A percentile compares a stretch with the other conserved stretches of the same genome.
Conservation (phyloP, 176 grass and related monocot genomes). For the Ensete ventricosum region DNA sequence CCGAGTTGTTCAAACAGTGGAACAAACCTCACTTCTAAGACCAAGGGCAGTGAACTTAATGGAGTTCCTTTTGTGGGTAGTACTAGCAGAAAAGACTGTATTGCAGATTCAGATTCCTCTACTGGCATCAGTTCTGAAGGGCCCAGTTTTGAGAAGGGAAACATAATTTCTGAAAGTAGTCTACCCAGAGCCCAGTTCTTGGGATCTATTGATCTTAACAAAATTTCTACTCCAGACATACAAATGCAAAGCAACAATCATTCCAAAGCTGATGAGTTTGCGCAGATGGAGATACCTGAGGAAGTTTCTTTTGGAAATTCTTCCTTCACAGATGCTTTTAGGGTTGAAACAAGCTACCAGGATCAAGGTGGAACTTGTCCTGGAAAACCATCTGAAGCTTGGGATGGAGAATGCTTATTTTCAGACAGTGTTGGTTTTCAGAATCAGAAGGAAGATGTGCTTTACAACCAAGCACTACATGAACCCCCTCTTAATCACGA, state of each 20-base stretch:
- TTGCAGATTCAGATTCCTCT: background rate
- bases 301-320: constrained; percentile 11
- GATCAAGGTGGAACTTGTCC: background rate
- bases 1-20: constrained; percentile 11
- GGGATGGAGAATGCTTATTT: background rate
- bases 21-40: constrained; percentile 27
- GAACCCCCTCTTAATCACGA: constrained; percentile 2
- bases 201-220: constrained; percentile 3
- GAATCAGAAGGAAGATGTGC: background rate
- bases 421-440: background rate
- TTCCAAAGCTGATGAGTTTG: background rate
- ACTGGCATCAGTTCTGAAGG: constrained; percentile 5
- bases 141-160: constrained; percentile 7
- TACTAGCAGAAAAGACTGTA: background rate
- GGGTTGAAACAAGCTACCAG: background rate
- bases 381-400: constrained; percentile 1
- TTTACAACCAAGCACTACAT: background rate
- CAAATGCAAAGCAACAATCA: constrained; percentile 24
- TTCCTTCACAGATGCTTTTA: background rate
- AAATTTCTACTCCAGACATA: constrained; percentile 21
- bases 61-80: constrained; percentile 10
- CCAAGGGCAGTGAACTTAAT: constrained; percentile 23
- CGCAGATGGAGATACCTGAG: background rate
- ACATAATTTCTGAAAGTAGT: constrained; percentile 4
- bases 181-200: background rate